Conservation (phyloP, 495 filamentous ascomycete species). For the Daldinia loculata region DNA sequence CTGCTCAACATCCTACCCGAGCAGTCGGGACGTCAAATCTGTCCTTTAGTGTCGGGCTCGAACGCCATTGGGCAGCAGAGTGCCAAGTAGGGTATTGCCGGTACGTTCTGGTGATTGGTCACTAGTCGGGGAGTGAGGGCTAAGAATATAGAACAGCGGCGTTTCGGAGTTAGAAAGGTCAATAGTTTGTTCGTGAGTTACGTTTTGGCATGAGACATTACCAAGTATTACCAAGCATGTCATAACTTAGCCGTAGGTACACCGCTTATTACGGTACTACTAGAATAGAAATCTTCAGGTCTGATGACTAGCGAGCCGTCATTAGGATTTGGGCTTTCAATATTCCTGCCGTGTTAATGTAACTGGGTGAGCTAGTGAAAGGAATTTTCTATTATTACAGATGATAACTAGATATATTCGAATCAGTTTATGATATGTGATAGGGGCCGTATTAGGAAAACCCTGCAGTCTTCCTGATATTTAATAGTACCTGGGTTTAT, state of each 20-base stretch:
- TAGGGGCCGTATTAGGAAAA: too few species aligned
- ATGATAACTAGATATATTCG: neutral
- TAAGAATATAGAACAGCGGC: too few species aligned
- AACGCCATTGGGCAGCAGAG: neutral
- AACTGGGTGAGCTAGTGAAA: too few species aligned
- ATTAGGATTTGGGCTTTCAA: neutral
- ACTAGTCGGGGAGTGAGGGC: neutral
- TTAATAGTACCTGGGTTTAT: too few species aligned
- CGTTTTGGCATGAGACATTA: neutral
- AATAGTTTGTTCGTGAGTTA: constrained; percentile 17
- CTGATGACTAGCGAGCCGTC: neutral
- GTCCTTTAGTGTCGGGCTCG: constrained; percentile 12
- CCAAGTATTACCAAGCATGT: neutral
- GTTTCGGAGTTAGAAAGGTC: too few species aligned
- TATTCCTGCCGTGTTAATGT: neutral
- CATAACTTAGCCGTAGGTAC: constrained; percentile 1
- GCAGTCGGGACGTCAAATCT: constrained; percentile 29
- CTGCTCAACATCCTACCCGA: constrained; percentile 25
- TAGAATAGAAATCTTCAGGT: neutral
- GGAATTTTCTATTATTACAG: neutral
- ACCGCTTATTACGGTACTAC: constrained; percentile 12
- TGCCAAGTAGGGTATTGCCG: neutral
- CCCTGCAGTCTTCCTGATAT: too few species aligned
- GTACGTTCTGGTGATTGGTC: too few species aligned
- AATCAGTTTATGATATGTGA: neutral